Percentiles rank a stretch among this genome's conserved stretches.
Evolutionary conservation across 441 rosid species (phyloP).

Genomic region (Viola pubescens): DNA sequence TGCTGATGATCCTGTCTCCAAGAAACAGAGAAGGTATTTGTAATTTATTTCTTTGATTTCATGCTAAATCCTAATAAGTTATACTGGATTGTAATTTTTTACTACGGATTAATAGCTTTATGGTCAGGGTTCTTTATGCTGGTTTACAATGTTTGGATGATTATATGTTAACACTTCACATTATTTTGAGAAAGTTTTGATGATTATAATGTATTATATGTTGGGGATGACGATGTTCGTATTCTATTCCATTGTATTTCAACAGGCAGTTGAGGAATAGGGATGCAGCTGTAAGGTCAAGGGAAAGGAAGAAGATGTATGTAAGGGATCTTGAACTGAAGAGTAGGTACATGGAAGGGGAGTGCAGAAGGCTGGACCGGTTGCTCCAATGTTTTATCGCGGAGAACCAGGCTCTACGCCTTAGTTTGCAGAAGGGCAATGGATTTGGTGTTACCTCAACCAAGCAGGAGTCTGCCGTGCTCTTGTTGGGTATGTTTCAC

Average conservation of each 20-base stretch:
- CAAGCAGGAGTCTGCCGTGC: conserved; percentile 99
- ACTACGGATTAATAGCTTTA: no score
- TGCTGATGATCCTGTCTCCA: neutral
- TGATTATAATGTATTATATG: no score
- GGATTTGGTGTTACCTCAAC: conserved; percentile 51
- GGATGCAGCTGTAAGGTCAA: conserved; percentile 79
- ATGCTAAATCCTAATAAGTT: no score
- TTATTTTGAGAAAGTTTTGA: no score
- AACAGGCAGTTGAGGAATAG: conserved; percentile 74
- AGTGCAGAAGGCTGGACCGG: conserved; percentile 72
- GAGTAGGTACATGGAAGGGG: conserved; percentile 72
- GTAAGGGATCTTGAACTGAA: conserved; percentile 72
- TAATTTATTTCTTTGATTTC: no score
- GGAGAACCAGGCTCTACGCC: conserved; percentile 72
- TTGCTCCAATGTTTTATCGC: conserved; percentile 64
- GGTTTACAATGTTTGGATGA: no score
- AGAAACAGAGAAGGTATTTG: no score
- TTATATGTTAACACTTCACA: no score
- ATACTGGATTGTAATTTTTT: no score
- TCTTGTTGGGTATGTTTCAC: conserved; percentile 69
- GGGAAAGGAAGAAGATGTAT: conserved; percentile 66
- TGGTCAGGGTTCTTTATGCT: no score
- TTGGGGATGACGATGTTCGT: no score
- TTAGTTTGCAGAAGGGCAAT: conserved; percentile 46
- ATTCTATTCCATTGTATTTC: no score